Percentiles rank a stretch among this genome's conserved stretches.
Conservation (phyloP, 2,329 filamentous ascomycete species). For the Alternaria infectoria region DNA sequence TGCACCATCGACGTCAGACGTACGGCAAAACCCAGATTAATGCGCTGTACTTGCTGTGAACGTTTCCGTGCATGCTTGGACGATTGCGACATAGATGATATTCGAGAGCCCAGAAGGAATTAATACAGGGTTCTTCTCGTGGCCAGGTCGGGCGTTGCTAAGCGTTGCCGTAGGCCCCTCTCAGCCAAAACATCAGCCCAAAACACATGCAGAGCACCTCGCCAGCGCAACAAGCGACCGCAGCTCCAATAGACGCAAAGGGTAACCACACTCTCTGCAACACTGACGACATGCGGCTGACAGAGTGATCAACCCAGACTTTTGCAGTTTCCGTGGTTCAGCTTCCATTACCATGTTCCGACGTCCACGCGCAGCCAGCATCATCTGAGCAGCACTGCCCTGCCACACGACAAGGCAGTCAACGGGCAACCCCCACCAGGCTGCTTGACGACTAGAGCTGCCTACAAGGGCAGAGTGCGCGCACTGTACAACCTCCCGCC, state of each 20-base stretch:
- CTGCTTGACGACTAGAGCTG: constrained; percentile 19
- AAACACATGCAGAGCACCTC: constrained; percentile 24
- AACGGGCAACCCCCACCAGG: constrained; percentile 10
- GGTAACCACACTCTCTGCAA: constrained; percentile 14
- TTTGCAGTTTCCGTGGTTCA: constrained; percentile 10
- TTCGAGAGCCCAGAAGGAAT: neutral
- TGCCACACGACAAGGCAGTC: constrained; percentile 28
- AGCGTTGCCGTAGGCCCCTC: constrained; percentile 21
- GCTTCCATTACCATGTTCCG: constrained; percentile 27
- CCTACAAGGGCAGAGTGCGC: constrained; percentile 12
- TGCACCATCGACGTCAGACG: constrained; percentile 17
- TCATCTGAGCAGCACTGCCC: constrained; percentile 46
- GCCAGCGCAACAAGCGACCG: constrained; percentile 23
- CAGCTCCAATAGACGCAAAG: constrained; percentile 22
- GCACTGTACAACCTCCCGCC: neutral
- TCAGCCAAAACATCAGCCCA: constrained; percentile 26
- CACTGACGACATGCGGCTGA: constrained; percentile 30
- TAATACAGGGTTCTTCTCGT: neutral
- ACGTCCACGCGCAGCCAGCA: constrained; percentile 36
- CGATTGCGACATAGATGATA: neutral
- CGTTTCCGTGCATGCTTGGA: neutral
- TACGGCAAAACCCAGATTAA: neutral
- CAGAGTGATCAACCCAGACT: constrained; percentile 21
- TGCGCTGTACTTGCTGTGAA: neutral
- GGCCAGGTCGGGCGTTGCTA: constrained; percentile 13